Base-by-base conservation (phyloP, 441 rosid genomes). In the Geranium incanum region DNA sequence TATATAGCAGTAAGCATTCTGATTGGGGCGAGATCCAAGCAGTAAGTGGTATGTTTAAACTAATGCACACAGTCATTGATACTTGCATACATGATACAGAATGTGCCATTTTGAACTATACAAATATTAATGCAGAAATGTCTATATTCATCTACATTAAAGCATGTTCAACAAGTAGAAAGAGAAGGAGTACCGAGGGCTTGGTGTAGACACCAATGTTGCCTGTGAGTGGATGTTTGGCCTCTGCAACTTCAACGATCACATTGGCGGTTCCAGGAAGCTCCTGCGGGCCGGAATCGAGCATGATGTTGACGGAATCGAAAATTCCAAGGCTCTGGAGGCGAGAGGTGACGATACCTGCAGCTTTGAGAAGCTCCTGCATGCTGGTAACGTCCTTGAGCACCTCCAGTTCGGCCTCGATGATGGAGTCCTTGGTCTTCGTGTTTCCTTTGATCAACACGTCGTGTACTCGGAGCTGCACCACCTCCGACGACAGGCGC, bases 271-370 rank as follows among this genome's bases (percentile, higher is more conserved):
- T 89, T 8, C 89, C 97, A 7, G 98, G 91, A 11, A 95, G 86
- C 86, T 95, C 98, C 8, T 82, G 85, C 11, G 98, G 97, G 23
- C 96, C 98, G 0, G 95, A 83, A 80, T 93, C 98, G 68, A 91
- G 95, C 28, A 86, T 89, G 23, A 95, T 86, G 64, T 72, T 87
- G n/a, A 92, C 92, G 15, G 97, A 89, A 80, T 91, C 95, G 16
- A 95, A 95, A 69, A 89, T 80, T 23, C 86, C 95, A 2, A 92
- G 86, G 48, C 85, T 87, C 52, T 83, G 87, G 68, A 95, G 81
- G 83, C 86, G 79, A 68, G 81, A 83, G 81, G 83, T 89, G 38
- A 87, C 92, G 57, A 80, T 67, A 63, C 77, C 79, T 13, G 98
- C 86, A 0, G 83, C 97, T 72, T 83, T 83, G 71, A 95, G 77